phyloP scores from a whole-genome alignment of 2,329 filamentous ascomycete genomes.

The Chrysoporthe deuterocubensis region DNA sequence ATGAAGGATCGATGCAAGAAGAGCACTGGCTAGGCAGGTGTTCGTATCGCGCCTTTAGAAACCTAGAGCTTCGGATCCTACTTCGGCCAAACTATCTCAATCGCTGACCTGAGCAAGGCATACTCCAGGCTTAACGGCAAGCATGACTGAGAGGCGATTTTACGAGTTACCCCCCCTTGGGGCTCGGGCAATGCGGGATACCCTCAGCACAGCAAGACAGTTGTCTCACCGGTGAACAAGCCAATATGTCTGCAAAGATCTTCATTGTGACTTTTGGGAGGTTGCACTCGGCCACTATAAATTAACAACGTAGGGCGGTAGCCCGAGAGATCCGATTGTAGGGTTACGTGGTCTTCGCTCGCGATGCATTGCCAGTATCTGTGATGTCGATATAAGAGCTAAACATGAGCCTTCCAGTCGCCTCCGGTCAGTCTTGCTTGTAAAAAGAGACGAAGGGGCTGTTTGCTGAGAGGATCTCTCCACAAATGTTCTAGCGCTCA shows the following conservation, averaged over 20 bases:
- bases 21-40: background rate
- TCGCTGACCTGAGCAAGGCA: background rate
- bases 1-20: conserved; percentile 6
- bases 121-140: background rate
- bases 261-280: background rate
- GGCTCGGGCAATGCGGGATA: background rate
- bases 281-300: background rate
- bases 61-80: conserved; percentile 7
- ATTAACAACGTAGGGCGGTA: background rate
- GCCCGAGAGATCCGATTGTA: background rate
- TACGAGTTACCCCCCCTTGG: background rate
- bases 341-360: background rate
- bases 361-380: background rate
- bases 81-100: background rate
- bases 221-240: background rate
- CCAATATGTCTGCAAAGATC: background rate
- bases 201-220: background rate
- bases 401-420: background rate
- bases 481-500: background rate
- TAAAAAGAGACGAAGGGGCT: background rate
- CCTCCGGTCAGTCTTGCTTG: background rate
- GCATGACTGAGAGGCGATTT: background rate
- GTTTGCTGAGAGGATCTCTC: background rate
- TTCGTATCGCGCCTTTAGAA: conserved; percentile 6
- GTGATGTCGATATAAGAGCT: background rate